Evolutionary conservation across 2,329 filamentous ascomycete species (phyloP), one percentile per base, ranked within the genome.

Genomic region (Curvularia verruculosa): DNA sequence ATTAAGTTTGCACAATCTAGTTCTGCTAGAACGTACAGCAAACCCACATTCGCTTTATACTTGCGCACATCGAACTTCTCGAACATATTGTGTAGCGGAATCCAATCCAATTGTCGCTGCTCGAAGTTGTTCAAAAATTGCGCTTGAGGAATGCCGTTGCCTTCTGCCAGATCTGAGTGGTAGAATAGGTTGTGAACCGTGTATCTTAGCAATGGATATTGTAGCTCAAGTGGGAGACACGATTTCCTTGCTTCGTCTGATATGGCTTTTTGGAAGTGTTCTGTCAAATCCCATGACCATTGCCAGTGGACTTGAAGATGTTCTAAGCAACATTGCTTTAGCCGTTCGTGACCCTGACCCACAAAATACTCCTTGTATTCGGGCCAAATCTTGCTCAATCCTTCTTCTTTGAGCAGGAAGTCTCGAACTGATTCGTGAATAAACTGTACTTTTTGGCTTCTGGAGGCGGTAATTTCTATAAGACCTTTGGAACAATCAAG

Each of bases 121-220:
- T 48, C 9, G 21, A 37, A 26, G 7, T 24, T 13, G 1, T 36
- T 7, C 5, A 24, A 9, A 18, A 48, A 48, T 1, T 1, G 9
- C 2, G 31, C 29, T 24, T 48, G 45, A 2, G 45, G 37, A 3
- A 37, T 12, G 1, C 13, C 19, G 5, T 36, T 8, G 13, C 7
- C 3, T 6, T 48, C 29, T 9, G 45, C 29, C 15, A 18, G 7
- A 12, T 48, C 15, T 12, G 45, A 5, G 18, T 48, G 45, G 29
- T 48, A 36, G 19, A 48, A 26, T n/a, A 36, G 10, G 21, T 18
- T 48, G 1, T 10, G 3, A 15, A 75, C 66, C 18, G 81, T 76
- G 62, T 84, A 84, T 47, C 78, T 59, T 5, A 85, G 68, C 44
- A 86, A 83, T 1, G 81, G 79, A 51, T 75, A 80, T 12, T 59